Conservation (phyloP, 1,139 yeast genomes). For the Sugiyamaella pinicola region DNA sequence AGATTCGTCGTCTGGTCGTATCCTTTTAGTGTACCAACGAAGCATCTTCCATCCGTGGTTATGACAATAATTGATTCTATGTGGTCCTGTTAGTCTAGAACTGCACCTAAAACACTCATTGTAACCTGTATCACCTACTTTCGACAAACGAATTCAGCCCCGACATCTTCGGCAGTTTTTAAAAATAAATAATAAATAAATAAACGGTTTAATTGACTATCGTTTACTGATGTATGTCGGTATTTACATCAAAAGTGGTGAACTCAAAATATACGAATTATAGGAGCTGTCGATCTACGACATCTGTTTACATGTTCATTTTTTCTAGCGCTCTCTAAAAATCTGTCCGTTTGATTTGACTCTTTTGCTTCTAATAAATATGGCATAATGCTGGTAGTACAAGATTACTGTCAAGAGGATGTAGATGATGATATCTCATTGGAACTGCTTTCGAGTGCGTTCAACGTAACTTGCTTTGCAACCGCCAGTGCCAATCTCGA, state of each 20-base stretch:
- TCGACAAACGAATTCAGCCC: slow-evolving; percentile 39
- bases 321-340: too few relatives aligned
- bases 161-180: slow-evolving; percentile 33
- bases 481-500: not conserved
- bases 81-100: slow-evolving; percentile 1
- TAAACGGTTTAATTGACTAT: not conserved
- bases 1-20: slow-evolving; percentile 81
- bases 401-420: not conserved
- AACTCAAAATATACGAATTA: slow-evolving; percentile 7
- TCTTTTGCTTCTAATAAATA: too few relatives aligned
- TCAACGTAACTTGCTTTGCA: not conserved
- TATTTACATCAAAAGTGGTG: slow-evolving; percentile 14
- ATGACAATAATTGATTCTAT: slow-evolving; percentile 62
- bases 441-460: not conserved
- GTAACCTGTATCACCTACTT: slow-evolving; percentile 36
- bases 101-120: not conserved
- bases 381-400: not conserved
- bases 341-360: too few relatives aligned
- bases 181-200: slow-evolving; percentile 7
- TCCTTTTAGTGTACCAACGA: slow-evolving; percentile 71
- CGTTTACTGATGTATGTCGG: not conserved
- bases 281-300: not conserved
- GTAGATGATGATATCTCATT: not conserved
- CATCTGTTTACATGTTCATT: too few relatives aligned
- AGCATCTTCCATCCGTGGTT: slow-evolving; percentile 74